Evolutionary conservation across 129 eudicot species (phyloP).

Genomic region (Escallonia herrerae): DNA sequence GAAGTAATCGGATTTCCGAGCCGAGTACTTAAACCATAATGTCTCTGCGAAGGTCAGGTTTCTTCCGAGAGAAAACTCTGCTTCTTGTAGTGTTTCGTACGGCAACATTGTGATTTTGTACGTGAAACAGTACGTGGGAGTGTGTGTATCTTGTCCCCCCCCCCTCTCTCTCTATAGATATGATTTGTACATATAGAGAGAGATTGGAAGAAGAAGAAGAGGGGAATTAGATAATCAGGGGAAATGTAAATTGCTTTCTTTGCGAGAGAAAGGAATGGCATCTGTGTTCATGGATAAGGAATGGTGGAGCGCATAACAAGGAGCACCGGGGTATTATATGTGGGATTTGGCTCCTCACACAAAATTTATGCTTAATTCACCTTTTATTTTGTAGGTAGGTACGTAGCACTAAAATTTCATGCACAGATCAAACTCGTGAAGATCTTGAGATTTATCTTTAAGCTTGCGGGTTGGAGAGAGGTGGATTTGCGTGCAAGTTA

Average conservation of each 20-base stretch:
- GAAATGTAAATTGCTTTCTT: neutral
- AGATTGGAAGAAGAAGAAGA: neutral
- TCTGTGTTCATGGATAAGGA: neutral
- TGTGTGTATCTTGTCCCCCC: neutral
- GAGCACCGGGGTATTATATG: neutral
- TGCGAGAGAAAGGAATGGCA: neutral
- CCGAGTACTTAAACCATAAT: slow-evolving; percentile 33
- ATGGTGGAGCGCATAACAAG: neutral
- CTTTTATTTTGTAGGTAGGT: too few species aligned
- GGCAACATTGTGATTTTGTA: slow-evolving; percentile 26
- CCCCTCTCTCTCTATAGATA: slow-evolving; percentile 4
- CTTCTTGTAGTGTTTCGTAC: slow-evolving; percentile 15
- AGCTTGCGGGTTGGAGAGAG: too few species aligned
- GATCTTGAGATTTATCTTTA: too few species aligned
- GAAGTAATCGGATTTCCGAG: slow-evolving; percentile 28
- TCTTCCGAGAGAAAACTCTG: slow-evolving; percentile 23
- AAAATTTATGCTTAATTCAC: too few species aligned
- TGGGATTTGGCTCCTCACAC: too few species aligned
- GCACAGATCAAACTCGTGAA: too few species aligned
- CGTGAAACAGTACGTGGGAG: neutral
- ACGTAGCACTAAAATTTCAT: too few species aligned
- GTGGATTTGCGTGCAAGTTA: too few species aligned
- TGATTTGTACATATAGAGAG: neutral
- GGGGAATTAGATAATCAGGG: neutral
- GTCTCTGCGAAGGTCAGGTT: slow-evolving; percentile 29